phyloP scores from a whole-genome alignment of 192 early-diverging fungal species.

The Funneliformis mosseae region DNA sequence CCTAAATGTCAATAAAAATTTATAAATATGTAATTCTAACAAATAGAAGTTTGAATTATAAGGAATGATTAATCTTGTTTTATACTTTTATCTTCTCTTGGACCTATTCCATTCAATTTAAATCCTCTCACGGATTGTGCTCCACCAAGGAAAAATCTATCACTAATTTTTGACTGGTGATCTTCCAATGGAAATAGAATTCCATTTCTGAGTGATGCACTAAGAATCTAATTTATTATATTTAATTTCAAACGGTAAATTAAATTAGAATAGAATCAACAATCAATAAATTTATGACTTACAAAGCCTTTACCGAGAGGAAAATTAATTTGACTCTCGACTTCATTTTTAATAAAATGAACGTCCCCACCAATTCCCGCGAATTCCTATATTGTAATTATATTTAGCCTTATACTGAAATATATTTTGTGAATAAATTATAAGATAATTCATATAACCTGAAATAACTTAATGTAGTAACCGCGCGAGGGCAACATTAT shows the following conservation, averaged over 20 bases:
- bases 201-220: slow-evolving; percentile 56
- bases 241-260: background rate
- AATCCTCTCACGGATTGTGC: slow-evolving; percentile 88
- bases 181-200: slow-evolving; percentile 62
- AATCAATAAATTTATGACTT: slow-evolving; percentile 33
- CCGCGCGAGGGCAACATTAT: slow-evolving; percentile 76
- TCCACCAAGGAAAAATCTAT: slow-evolving; percentile 91
- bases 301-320: slow-evolving; percentile 61
- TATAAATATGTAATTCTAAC: background rate
- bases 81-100: slow-evolving; percentile 76
- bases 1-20: slow-evolving; percentile 30
- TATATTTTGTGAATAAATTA: background rate
- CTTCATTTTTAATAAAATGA: slow-evolving; percentile 68
- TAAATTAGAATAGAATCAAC: background rate
- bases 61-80: background rate
- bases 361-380: slow-evolving; percentile 88
- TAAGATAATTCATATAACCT: slow-evolving; percentile 18
- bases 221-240: slow-evolving; percentile 40
- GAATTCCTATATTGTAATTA: slow-evolving; percentile 52
- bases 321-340: slow-evolving; percentile 65
- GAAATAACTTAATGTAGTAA: slow-evolving; percentile 47
- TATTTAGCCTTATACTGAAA: background rate
- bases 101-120: slow-evolving; percentile 83
- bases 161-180: slow-evolving; percentile 67
- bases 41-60: background rate